Base-by-base conservation (phyloP, 257 asterid genomes). In the Solanum pinnatisectum region DNA sequence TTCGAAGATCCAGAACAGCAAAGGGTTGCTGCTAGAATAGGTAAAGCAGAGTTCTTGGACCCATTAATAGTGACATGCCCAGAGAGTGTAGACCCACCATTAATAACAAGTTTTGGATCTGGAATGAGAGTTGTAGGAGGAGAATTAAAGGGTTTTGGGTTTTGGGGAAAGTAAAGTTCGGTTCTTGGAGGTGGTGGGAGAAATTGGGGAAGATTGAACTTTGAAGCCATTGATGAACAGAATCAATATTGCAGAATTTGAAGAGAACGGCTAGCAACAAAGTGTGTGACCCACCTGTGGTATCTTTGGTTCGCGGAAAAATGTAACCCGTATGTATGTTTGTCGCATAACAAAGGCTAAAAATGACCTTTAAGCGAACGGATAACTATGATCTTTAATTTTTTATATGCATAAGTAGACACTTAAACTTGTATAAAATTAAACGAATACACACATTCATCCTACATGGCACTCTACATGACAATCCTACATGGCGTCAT, bases 11-110 rank as follows among this genome's bases (percentile, higher is more conserved):
- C 89, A 22, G 88, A 59, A 27, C 93, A 90, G 84, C 91, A 91
- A 65, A 92, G 92, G 27, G 93, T 88, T 0, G 93, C 93, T 7
- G 93, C 94, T 20, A 91, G 70, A 84, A 92, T 87, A 6, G 92
- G 71, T n/a, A 92, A 40, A 33, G 93, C 90, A 9, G 92, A 86
- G 84, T 90, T 91, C 91, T 92, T 92, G 35, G 93, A 92, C 52
- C 94, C 94, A 78, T 91, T 90, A 3, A 92, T 86, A 87, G 90
- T 15, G 1, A 88, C 92, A n/a, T 91, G 94, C 44, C 92, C 93
- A 25, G 90, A 87, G 37, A 92, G 91, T 72, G 79, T 88, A 37
- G 89, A 42, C 13, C 89, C 91, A 33, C 93, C 94, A 4, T 83
- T 52, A 9, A 91, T 72, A 8, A 92, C 76, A 18, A 92, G 87